Conservation (phyloP, 2,329 filamentous ascomycete species). For the Cytospora piceae region DNA sequence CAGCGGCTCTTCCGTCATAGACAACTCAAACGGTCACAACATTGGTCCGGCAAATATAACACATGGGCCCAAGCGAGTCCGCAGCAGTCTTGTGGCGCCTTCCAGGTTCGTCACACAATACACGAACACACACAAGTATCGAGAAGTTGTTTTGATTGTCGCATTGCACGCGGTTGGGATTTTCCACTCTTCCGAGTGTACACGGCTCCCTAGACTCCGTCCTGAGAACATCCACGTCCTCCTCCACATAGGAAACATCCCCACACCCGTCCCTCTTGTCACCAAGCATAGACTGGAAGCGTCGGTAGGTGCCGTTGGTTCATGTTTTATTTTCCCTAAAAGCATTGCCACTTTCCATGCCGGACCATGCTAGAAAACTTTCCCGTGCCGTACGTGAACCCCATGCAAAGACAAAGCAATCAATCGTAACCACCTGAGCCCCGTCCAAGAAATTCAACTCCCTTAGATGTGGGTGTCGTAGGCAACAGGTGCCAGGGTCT, state of each 20-base stretch:
- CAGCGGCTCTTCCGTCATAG: background rate
- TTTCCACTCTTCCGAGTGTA: slow-evolving; percentile 8
- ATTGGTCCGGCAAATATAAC: background rate
- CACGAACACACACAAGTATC: background rate
- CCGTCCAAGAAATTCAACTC: slow-evolving; percentile 32
- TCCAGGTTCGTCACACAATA: background rate
- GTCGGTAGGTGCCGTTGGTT: slow-evolving; percentile 35
- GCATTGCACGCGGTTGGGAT: slow-evolving; percentile 15
- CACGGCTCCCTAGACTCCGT: slow-evolving; percentile 10
- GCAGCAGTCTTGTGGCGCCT: background rate
- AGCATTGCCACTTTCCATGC: slow-evolving; percentile 40
- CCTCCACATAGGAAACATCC: slow-evolving; percentile 21
- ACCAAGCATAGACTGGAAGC: slow-evolving; percentile 21
- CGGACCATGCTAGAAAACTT: slow-evolving; percentile 40
- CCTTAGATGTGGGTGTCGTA: slow-evolving; percentile 98
- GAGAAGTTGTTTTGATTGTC: slow-evolving; percentile 26
- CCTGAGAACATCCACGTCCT: slow-evolving; percentile 10
- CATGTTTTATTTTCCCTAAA: slow-evolving; percentile 40
- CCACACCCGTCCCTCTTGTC: slow-evolving; percentile 24
- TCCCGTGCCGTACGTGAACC: slow-evolving; percentile 42
- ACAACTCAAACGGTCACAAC: background rate
- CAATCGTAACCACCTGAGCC: slow-evolving; percentile 34
- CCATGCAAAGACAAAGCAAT: slow-evolving; percentile 42
- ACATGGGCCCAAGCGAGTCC: background rate
- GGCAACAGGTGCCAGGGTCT: slow-evolving; percentile 87